Evolutionary conservation across 805 yeast genomes (phyloP), one percentile per base, ranked within the genome.

Genomic region (Starmera caribaea): DNA sequence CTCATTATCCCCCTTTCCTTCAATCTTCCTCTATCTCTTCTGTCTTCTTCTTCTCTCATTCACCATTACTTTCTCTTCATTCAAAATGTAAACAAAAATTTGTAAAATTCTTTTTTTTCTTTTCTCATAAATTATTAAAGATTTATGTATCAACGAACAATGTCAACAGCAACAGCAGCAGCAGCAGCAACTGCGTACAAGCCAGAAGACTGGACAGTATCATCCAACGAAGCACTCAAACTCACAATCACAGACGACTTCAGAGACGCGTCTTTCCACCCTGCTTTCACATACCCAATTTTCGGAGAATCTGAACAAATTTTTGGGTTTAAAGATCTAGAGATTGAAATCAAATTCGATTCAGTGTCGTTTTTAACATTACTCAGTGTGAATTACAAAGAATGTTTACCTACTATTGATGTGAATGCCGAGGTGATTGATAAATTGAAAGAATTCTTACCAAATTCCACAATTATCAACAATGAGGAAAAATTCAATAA

Each of bases 221-320:
- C 85, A 2, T 74, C 94, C 37, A 87, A 81, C 44, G 83, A 81
- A 12, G 81, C 77, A 0, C 59, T 84, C 14, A 67, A 71, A 36
- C 55, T 87, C 8, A 76, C 75, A 3, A 53, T 79, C 34, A 83
- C 82, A 5, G 79, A 75, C 42, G 68, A 73, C 2, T 61, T 68
- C 3, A 79, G 79, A 0, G 72, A 79, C 3, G 74, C 80, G 16
- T 65, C 74, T 3, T 88, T 89, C 63, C 62, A 70, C 31, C 97
- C 97, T 0, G 53, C 64, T 12, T 88, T 86, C 62, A 90, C 97
- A 1, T 92, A 92, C 58, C 95, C 97, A 3, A 81, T 92, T 10
- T 92, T 76, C 66, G 97, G 97, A 6, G 95, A 88, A 36, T 72
- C 87, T 2, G 98, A 92, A 55, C 79, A 79, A 39, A 79, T 92